phyloP scores from a whole-genome alignment of 2,329 filamentous ascomycete species.

The Ceratocystis variospora region DNA sequence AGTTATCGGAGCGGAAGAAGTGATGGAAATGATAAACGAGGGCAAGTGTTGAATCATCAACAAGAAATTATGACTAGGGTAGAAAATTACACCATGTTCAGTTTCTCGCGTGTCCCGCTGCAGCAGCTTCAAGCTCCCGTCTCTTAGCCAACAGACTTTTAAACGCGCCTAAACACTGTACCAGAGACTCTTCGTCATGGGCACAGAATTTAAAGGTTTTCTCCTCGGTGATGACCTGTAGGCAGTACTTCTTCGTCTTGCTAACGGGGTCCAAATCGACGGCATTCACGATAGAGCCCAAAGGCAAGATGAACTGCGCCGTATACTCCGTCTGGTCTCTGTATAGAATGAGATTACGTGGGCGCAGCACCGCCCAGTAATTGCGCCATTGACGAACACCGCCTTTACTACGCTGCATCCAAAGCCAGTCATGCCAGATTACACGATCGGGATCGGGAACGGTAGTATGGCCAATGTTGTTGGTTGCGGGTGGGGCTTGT shows the following conservation, averaged over 20 bases:
- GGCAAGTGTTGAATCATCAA: not conserved
- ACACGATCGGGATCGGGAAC: constrained; percentile 69
- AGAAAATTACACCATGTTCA: no score
- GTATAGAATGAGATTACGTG: constrained; percentile 75
- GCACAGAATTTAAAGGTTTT: constrained; percentile 69
- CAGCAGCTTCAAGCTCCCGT: constrained; percentile 39
- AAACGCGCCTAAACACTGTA: constrained; percentile 76
- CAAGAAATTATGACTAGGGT: not conserved
- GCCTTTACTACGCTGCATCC: constrained; percentile 66
- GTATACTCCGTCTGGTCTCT: constrained; percentile 88
- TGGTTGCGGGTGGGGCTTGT: not conserved
- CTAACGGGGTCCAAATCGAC: constrained; percentile 85
- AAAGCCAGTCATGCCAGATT: constrained; percentile 86
- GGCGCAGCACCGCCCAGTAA: constrained; percentile 80
- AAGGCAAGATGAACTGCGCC: constrained; percentile 65
- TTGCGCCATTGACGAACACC: constrained; percentile 90
- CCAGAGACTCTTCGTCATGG: constrained; percentile 64
- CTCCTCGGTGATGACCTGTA: constrained; percentile 90
- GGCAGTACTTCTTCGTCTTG: constrained; percentile 68
- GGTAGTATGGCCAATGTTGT: constrained; percentile 22
- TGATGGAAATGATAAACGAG: not conserved
- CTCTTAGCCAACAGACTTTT: constrained; percentile 71
- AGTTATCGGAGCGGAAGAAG: not conserved
- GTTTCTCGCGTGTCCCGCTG: not conserved
- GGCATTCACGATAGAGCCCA: constrained; percentile 69